Base-by-base conservation (phyloP, 345 rosid genomes). In the Triadica sebifera region DNA sequence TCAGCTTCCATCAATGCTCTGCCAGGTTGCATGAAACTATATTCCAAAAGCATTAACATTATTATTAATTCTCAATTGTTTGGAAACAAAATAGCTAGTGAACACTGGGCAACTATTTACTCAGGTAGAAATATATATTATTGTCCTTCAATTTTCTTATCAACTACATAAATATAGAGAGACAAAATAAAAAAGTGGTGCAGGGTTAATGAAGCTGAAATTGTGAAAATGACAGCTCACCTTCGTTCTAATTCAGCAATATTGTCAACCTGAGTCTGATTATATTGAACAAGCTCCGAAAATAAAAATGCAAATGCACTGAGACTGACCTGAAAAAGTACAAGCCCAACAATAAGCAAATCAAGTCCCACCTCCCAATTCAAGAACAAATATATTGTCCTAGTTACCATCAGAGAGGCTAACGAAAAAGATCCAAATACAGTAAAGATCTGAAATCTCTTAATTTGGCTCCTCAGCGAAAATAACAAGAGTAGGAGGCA, bases 211-310 rank as follows among this genome's bases (percentile, higher is more conserved):
- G 22, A 55, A n/a, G 20, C 24, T 25, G 24, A 69, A 10, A 11
- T 37, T 8, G 12, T 37, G 38, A 65, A 46, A 64, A 65, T 5
- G 45, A 41, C 20, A 74, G 49, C 45, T 70, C 68, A 93, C 99
- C 99, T 89, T 77, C 98, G 80, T 77, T 93, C 99, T 74, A 96
- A 82, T 75, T 96, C 99, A 19, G 93, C 92, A 67, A 96, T 91
- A 79, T 96, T 96, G 78, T 93, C 98, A 74, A 96, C 98, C 81
- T 91, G 97, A 3, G 99, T 91, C 80, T 96, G 98, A 80, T 89
- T 91, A 80, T 95, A 95, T 85, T 91, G 99, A 70, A 95, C 97
- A 51, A 95, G 98, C 88, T 96, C 99, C 50, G 85, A 86, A 74
- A 84, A 86, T 77, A 84, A 67, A 74, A 86, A 86, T 0, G 86